phyloP scores from a whole-genome alignment of 179 eudicot species.

The Spergularia azorica region DNA sequence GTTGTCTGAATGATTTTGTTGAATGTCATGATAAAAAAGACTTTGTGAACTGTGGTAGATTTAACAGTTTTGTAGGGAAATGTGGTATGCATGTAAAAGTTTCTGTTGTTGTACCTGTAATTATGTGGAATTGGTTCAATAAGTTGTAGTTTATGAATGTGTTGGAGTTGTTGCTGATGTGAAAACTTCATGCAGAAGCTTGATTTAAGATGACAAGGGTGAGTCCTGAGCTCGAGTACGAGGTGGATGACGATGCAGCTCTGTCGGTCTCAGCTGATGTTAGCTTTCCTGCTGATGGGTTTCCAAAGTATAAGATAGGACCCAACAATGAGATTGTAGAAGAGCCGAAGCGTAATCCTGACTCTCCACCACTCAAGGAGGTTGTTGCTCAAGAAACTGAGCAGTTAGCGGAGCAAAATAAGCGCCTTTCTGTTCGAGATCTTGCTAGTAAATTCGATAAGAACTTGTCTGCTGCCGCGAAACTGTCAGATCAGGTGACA shows the following conservation, averaged over 20 bases:
- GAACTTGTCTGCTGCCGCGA: slow-evolving; percentile 84
- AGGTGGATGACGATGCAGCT: slow-evolving; percentile 55
- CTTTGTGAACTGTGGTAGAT: too few species aligned
- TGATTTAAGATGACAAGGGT: slow-evolving; percentile 71
- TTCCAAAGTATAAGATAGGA: slow-evolving; percentile 87
- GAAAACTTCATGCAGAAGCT: slow-evolving; percentile 24
- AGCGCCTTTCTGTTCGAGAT: slow-evolving; percentile 92
- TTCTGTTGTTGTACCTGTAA: background rate
- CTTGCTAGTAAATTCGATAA: slow-evolving; percentile 95
- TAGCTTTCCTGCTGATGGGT: slow-evolving; percentile 70
- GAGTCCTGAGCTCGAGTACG: slow-evolving; percentile 63
- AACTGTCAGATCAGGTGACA: slow-evolving; percentile 76
- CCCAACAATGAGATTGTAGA: slow-evolving; percentile 85
- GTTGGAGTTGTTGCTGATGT: background rate
- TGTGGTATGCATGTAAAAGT: background rate
- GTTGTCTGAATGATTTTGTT: slow-evolving; percentile 12
- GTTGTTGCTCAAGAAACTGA: slow-evolving; percentile 75
- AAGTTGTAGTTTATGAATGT: background rate
- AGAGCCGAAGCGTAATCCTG: slow-evolving; percentile 57
- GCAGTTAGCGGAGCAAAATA: slow-evolving; percentile 77
- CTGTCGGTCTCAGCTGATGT: slow-evolving; percentile 87
- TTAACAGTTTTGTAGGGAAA: too few species aligned
- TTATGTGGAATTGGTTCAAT: background rate
- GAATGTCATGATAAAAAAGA: slow-evolving; percentile 2
- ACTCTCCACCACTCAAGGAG: slow-evolving; percentile 73